A percentile compares a stretch with the other conserved stretches of the same genome.
Evolutionary conservation across 2,329 filamentous ascomycete genomes (phyloP).

Genomic region (Curvularia eragrostidis): DNA sequence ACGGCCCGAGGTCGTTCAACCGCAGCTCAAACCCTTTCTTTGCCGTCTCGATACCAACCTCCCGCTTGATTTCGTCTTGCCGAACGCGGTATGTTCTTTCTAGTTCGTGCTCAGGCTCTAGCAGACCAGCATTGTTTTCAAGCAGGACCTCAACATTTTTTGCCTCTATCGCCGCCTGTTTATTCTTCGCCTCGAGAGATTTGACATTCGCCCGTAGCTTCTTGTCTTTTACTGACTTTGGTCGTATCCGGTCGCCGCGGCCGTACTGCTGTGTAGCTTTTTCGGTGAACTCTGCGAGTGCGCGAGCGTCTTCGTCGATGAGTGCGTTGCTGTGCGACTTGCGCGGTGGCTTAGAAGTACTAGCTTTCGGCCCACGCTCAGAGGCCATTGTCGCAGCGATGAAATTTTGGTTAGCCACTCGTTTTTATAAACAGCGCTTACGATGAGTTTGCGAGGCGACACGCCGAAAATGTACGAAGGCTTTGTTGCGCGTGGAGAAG

Average conservation of each 20-base stretch:
- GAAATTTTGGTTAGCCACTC: background rate
- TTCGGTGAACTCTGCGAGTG: slow-evolving; percentile 42
- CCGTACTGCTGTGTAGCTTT: slow-evolving; percentile 79
- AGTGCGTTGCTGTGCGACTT: slow-evolving; percentile 33
- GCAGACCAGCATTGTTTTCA: slow-evolving; percentile 82
- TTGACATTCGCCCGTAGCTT: slow-evolving; percentile 84
- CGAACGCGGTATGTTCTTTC: slow-evolving; percentile 92
- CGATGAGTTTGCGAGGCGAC: background rate
- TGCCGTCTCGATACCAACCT: slow-evolving; percentile 80
- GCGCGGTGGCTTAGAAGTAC: slow-evolving; percentile 25
- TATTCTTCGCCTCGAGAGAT: slow-evolving; percentile 80
- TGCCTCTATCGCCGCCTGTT: slow-evolving; percentile 79
- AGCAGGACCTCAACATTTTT: slow-evolving; percentile 96
- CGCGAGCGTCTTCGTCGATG: slow-evolving; percentile 40
- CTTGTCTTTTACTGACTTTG: slow-evolving; percentile 81
- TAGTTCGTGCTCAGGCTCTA: slow-evolving; percentile 86
- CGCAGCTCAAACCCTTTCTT: slow-evolving; percentile 93
- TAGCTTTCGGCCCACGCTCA: slow-evolving; percentile 26
- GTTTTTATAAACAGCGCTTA: background rate
- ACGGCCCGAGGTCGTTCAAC: slow-evolving; percentile 78
- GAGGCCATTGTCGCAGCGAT: slow-evolving; percentile 30
- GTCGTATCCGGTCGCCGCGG: slow-evolving; percentile 76
- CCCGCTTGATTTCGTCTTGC: slow-evolving; percentile 80
- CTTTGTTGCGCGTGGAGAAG: slow-evolving; percentile 3
- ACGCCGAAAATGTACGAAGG: background rate